Evolutionary conservation across 257 asterid genomes (phyloP).

Genomic region (Solanum piurae): DNA sequence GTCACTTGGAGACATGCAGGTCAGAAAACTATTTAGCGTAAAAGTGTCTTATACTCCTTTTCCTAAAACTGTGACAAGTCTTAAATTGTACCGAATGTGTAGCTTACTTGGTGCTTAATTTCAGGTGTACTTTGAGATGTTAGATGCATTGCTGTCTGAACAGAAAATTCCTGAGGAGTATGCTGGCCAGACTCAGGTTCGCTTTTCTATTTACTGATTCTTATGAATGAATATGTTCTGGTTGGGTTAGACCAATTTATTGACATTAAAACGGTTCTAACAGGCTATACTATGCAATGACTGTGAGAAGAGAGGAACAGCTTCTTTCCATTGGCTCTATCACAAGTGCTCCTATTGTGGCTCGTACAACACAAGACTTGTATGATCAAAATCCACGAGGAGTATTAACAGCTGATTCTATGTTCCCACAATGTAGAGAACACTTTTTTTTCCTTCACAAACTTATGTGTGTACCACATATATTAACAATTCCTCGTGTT

Average conservation of each 20-base stretch:
- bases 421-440: background rate
- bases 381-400: slow-evolving; percentile 22
- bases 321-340: slow-evolving; percentile 71
- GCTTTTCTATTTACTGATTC: background rate
- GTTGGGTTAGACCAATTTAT: background rate
- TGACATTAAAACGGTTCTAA: background rate
- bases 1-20: slow-evolving; percentile 98
- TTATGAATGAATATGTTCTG: background rate
- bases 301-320: slow-evolving; percentile 64
- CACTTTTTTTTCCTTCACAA: background rate
- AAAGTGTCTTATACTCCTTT: background rate
- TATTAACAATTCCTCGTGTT: background rate
- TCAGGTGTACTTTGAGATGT: slow-evolving; percentile 77
- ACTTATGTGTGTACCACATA: background rate
- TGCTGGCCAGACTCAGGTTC: slow-evolving; percentile 64
- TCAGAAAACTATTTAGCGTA: background rate
- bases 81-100: background rate
- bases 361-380: slow-evolving; percentile 74
- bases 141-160: slow-evolving; percentile 78
- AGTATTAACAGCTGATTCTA: background rate
- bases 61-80: background rate
- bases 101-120: background rate
- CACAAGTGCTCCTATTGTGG: slow-evolving; percentile 79
- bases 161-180: slow-evolving; percentile 83
- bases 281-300: slow-evolving; percentile 90